Conservation (phyloP, 768 basidiomycete genomes). For the Lyophyllum atratum region DNA sequence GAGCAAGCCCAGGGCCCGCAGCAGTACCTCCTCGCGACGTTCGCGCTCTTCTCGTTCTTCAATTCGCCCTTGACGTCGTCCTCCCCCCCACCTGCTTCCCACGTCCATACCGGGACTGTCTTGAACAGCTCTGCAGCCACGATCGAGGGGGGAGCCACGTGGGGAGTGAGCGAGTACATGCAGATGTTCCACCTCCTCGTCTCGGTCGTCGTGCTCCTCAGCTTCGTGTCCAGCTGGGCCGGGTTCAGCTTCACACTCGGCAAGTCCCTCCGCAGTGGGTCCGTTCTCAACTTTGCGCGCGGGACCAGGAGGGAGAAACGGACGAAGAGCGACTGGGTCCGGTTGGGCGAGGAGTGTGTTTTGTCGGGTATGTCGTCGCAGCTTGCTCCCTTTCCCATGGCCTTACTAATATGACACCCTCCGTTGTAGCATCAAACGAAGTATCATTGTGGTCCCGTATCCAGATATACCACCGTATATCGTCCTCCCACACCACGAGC, state of each 20-base stretch:
- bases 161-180: slow-evolving; percentile 54
- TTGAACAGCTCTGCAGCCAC: slow-evolving; percentile 36
- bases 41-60: slow-evolving; percentile 86
- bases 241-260: slow-evolving; percentile 33
- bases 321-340: slow-evolving; percentile 28
- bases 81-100: slow-evolving; percentile 35
- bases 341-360: slow-evolving; percentile 32
- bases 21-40: slow-evolving; percentile 81
- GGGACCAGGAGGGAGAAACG: slow-evolving; percentile 2
- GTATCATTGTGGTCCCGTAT: slow-evolving; percentile 41
- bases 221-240: slow-evolving; percentile 44
- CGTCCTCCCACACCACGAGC: slow-evolving; percentile 38
- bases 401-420: too few species aligned
- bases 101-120: slow-evolving; percentile 62
- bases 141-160: slow-evolving; percentile 23
- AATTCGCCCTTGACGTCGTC: slow-evolving; percentile 66
- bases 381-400: background rate
- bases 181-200: slow-evolving; percentile 68
- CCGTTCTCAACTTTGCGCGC: background rate
- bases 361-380: slow-evolving; percentile 28
- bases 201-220: slow-evolving; percentile 61
- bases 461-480: slow-evolving; percentile 58
- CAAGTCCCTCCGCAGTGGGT: background rate
- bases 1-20: slow-evolving; percentile 33
- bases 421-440: slow-evolving; percentile 10